phyloP scores from a whole-genome alignment of 1,284 basidiomycete genomes.

The Microbotryum silenes-acaulis region DNA sequence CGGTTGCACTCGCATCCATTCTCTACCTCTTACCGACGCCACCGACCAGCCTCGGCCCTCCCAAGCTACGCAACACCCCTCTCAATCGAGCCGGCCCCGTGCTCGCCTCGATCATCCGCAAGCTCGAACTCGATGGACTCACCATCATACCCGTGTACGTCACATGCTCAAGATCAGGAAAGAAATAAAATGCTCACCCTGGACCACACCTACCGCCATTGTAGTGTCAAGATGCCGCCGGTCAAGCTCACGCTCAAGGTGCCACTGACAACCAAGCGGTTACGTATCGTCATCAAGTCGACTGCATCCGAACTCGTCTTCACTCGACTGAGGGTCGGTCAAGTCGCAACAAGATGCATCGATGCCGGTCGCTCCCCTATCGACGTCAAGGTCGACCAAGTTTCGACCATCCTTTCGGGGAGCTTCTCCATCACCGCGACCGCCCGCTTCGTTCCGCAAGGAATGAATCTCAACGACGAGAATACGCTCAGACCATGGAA shows the following conservation, averaged over 20 bases:
- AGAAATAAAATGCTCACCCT: not conserved
- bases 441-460: not conserved
- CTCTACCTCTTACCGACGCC: not conserved
- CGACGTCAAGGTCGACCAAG: not conserved
- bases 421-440: constrained; percentile 6
- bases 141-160: constrained; percentile 21
- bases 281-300: constrained; percentile 8
- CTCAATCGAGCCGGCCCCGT: constrained; percentile 6
- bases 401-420: constrained; percentile 8
- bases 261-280: not conserved
- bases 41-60: not conserved
- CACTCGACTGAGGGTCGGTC: constrained; percentile 1
- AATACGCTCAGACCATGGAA: not conserved
- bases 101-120: constrained; percentile 5
- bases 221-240: constrained; percentile 16
- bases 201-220: too few species aligned
- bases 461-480: not conserved
- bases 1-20: not conserved
- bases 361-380: constrained; percentile 12
- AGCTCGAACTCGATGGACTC: constrained; percentile 15
- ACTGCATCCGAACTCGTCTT: constrained; percentile 17
- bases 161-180: not conserved
- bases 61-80: not conserved
- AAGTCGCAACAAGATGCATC: not conserved
- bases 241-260: constrained; percentile 3